These are phyloP conservation scores for Alternaria alternata DNA, from an alignment of 2,329 filamentous ascomycete species.

Conservation along the genomic window DNA sequence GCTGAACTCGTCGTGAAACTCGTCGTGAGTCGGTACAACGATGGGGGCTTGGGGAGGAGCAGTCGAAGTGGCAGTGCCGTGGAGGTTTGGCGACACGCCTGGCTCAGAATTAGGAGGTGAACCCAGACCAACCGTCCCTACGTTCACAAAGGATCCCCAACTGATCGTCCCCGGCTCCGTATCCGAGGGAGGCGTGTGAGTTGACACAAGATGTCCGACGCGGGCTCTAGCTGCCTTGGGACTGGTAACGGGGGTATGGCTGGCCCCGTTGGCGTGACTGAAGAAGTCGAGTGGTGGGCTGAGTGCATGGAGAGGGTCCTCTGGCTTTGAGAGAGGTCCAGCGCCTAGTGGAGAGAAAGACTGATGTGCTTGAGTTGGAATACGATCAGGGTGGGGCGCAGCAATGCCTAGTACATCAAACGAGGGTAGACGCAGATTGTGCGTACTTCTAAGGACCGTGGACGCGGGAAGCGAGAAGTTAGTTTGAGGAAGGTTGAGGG, in stretches of 20 bases:
- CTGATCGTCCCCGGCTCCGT: constrained; percentile 52
- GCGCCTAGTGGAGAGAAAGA: constrained; percentile 46
- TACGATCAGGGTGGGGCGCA: constrained; percentile 55
- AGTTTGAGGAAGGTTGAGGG: constrained; percentile 36
- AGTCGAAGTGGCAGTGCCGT: constrained; percentile 27
- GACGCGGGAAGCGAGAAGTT: constrained; percentile 43
- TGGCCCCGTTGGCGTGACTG: constrained; percentile 28
- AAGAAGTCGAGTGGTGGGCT: constrained; percentile 41
- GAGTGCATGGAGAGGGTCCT: constrained; percentile 52
- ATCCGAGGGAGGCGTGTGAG: constrained; percentile 57
- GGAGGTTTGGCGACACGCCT: constrained; percentile 41
- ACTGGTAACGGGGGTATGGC: constrained; percentile 23
- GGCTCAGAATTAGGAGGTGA: constrained; percentile 53
- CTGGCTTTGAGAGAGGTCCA: constrained; percentile 50
- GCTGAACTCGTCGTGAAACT: constrained; percentile 29
- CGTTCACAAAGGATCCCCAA: constrained; percentile 51
- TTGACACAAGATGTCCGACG: constrained; percentile 50
- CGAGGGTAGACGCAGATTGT: constrained; percentile 60
- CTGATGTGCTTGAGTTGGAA: constrained; percentile 34
- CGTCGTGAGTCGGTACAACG: constrained; percentile 34
- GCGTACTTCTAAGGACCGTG: constrained; percentile 42
- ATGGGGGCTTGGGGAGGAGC: constrained; percentile 36
- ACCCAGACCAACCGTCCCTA: constrained; percentile 47
- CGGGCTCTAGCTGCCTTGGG: constrained; percentile 34
- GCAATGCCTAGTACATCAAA: constrained; percentile 63